Evolutionary conservation across 768 basidiomycete genomes (phyloP), one percentile per base, ranked within the genome.

Genomic region (Suillus luteus): DNA sequence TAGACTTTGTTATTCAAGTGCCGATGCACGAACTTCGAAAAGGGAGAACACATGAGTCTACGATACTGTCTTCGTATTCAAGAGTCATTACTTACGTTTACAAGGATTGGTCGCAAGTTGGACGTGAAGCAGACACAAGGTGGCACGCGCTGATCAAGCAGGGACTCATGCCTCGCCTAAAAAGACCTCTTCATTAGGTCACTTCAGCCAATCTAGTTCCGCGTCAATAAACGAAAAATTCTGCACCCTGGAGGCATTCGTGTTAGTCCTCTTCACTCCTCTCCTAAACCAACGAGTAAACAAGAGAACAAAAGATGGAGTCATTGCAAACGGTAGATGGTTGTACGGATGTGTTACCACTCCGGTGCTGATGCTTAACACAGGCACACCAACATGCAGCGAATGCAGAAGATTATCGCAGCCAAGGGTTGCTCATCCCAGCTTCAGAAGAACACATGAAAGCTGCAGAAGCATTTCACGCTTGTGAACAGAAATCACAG

Each of bases 351-450:
- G 14, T 11, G n/a, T 33, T 4, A 3, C 33, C n/a, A 19, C 66
- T 37, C 61, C 61, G 51, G 61, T 52, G 44, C 62, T 65, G 49
- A 61, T 62, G 62, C 44, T 33, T 62, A 37, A n/a, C 22, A 27
- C 73, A 93, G 91, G 92, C 92, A 24, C 90, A 94, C 73, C 86
- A 89, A 69, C 91, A 93, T 76, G 89, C 89, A 60, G 87, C 88
- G 17, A 90, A 89, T 69, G 92, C 91, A 41, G 91, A 93, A 59
- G 91, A 93, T 64, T 85, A 83, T 69, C 71, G 83, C 52, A 81
- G 80, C 14, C 83, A 85, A 64, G 92, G 92, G 14, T 79, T 91
- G 7, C 82, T 92, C 60, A 83, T 92, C 24, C 85, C 85, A 41
- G 90, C 92, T 12, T 82, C 85, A 31, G 87, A 91, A 65, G 89